Base-by-base conservation (phyloP, 208 protist species). In the Leishmania turanica region DNA sequence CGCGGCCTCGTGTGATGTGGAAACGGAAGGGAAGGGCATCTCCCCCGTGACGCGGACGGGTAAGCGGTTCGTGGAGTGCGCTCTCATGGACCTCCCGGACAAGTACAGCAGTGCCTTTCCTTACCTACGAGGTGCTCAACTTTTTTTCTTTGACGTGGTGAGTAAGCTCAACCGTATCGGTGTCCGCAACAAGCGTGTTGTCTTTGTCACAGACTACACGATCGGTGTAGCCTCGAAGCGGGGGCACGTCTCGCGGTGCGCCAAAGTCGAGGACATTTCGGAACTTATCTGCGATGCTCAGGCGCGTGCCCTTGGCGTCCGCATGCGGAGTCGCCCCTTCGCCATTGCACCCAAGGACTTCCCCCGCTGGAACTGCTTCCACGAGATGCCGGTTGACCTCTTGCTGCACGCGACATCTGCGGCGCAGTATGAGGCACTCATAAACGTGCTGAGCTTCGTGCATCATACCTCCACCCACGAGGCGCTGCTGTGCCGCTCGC, bases 381-480 rank as follows among this genome's bases (percentile, higher is more conserved):
- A 76, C 56, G 85, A 89, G 77, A 89, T 92, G 86, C 85, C 88
- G 13, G 88, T 92, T 13, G 88, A 92, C 73, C 24, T 86, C 42
- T 66, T 89, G 24, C 74, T 89, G 13, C 85, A 84, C 51, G 54
- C 72, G 6, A 56, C 74, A 13, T 79, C 68, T 15, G 19, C 9
- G 1, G 78, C 69, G n/a, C 78, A 84, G 56, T 56, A 76, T n/a
- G 49, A 17, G 0, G 34, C 84, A 40, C 56, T 92, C 6, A 24
- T 83, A 11, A 45, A 73, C 2, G 73, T 90, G 11, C 7, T 84
- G 9, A 47, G 53, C 3, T 51, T 78, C 49, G 77, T 86, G 8
- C 81, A 85, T 21, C 64, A 7, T 45, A 40, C 62, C 27, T 81
- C 78, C 73, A 88, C 84, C 0, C 11, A 40, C 5, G 71, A 80